phyloP scores from a whole-genome alignment of 2,329 filamentous ascomycete genomes.

The Macrophomina pseudophaseolina region DNA sequence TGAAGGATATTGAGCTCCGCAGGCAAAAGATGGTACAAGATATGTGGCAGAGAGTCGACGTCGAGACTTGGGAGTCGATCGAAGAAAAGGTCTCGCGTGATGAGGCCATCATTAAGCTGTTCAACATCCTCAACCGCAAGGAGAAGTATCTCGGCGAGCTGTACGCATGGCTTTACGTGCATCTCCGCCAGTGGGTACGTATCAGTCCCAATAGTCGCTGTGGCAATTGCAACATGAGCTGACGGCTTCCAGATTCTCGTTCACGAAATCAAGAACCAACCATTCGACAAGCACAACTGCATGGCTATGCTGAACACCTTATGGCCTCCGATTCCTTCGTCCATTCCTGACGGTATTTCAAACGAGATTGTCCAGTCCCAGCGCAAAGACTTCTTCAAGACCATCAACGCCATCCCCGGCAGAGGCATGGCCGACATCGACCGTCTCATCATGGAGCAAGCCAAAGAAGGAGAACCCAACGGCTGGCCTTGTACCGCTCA shows the following conservation, averaged over 20 bases:
- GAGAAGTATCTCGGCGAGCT: conserved; percentile 27
- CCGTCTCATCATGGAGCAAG: conserved; percentile 60
- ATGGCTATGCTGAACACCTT: conserved; percentile 72
- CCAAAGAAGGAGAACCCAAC: conserved; percentile 56
- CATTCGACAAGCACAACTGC: conserved; percentile 69
- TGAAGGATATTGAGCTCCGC: conserved; percentile 66
- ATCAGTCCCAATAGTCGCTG: not conserved
- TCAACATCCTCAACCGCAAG: conserved; percentile 21
- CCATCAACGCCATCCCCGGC: conserved; percentile 63
- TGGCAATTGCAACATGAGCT: conserved; percentile 21
- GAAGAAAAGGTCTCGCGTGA: conserved; percentile 56
- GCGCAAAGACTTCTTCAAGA: conserved; percentile 66
- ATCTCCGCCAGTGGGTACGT: conserved; percentile 67
- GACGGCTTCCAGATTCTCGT: conserved; percentile 59
- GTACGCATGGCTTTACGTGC: conserved; percentile 67
- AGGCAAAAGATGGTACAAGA: conserved; percentile 57
- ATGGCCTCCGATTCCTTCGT: conserved; percentile 61
- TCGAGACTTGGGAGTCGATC: conserved; percentile 33
- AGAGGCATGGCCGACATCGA: conserved; percentile 60
- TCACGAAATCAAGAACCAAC: conserved; percentile 66
- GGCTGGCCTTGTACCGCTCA: conserved; percentile 59
- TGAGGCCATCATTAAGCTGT: conserved; percentile 47
- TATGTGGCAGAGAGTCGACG: conserved; percentile 39
- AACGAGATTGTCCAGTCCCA: conserved; percentile 59
- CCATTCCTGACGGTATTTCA: conserved; percentile 49